phyloP scores from a whole-genome alignment of 2,329 filamentous ascomycete species.

The Huntiella moniliformis region DNA sequence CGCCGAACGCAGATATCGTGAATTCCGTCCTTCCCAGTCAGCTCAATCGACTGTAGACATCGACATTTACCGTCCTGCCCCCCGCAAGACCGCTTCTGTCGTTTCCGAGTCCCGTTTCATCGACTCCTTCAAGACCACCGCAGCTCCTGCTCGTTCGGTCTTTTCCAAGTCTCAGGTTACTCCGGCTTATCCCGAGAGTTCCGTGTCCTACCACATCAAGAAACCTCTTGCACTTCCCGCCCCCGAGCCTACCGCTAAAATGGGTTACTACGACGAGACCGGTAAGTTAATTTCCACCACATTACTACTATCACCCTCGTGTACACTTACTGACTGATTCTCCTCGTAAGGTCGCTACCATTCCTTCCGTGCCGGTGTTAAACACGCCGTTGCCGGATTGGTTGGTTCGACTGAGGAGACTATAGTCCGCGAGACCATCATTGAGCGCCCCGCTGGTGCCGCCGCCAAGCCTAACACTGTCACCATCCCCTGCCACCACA shows the following conservation, averaged over 20 bases:
- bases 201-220: slow-evolving; percentile 7
- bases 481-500: slow-evolving; percentile 98
- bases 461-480: slow-evolving; percentile 54
- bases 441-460: slow-evolving; percentile 16
- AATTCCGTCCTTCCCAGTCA: slow-evolving; percentile 21
- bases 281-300: slow-evolving; percentile 24
- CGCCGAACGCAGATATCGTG: slow-evolving; percentile 47
- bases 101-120: slow-evolving; percentile 15
- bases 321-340: slow-evolving; percentile 5
- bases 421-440: slow-evolving; percentile 28
- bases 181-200: slow-evolving; percentile 9
- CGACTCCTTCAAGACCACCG: slow-evolving; percentile 16
- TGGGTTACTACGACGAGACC: slow-evolving; percentile 48
- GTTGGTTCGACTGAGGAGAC: slow-evolving; percentile 26
- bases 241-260: slow-evolving; percentile 23
- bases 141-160: slow-evolving; percentile 15
- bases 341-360: slow-evolving; percentile 33
- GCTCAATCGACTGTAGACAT: slow-evolving; percentile 27
- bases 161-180: slow-evolving; percentile 10
- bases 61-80: slow-evolving; percentile 15
- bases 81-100: slow-evolving; percentile 9
- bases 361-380: slow-evolving; percentile 35
- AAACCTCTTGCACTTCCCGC: slow-evolving; percentile 14
- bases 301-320: neutral
- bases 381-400: slow-evolving; percentile 39